phyloP scores from a whole-genome alignment of 208 protist genomes.

The Trypanosoma melophagium region DNA sequence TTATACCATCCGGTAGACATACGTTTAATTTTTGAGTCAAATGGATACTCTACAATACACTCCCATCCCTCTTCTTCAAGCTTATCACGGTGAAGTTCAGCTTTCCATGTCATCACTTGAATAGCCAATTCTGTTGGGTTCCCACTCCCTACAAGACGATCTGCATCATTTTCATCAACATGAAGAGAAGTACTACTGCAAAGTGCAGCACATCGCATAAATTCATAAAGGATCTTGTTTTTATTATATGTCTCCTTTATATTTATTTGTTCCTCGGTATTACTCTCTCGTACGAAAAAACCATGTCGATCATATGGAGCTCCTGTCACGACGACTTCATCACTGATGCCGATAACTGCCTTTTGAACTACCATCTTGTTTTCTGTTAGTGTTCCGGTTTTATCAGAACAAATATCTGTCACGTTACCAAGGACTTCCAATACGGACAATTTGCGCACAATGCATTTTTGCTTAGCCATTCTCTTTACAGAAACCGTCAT shows the following conservation, averaged over 20 bases:
- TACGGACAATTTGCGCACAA: slow-evolving; percentile 83
- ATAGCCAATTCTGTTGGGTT: slow-evolving; percentile 90
- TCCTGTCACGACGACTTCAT: slow-evolving; percentile 65
- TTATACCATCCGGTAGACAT: slow-evolving; percentile 86
- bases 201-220: slow-evolving; percentile 73
- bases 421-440: slow-evolving; percentile 90
- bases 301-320: slow-evolving; percentile 75
- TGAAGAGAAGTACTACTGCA: slow-evolving; percentile 76
- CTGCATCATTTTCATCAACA: slow-evolving; percentile 58
- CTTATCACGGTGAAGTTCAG: slow-evolving; percentile 59
- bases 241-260: slow-evolving; percentile 43
- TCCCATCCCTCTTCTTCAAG: slow-evolving; percentile 72
- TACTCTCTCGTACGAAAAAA: slow-evolving; percentile 50
- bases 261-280: slow-evolving; percentile 35
- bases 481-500: slow-evolving; percentile 82
- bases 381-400: slow-evolving; percentile 93
- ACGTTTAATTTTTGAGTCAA: slow-evolving; percentile 88
- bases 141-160: slow-evolving; percentile 65
- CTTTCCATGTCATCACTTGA: slow-evolving; percentile 90
- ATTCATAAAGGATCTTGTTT: slow-evolving; percentile 61
- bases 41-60: slow-evolving; percentile 82
- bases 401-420: slow-evolving; percentile 93
- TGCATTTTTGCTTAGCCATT: slow-evolving; percentile 86
- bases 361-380: slow-evolving; percentile 93
- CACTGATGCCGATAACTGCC: slow-evolving; percentile 56